Evolutionary conservation across 768 basidiomycete genomes (phyloP), one percentile per base, ranked within the genome.

Genomic region (Termitomyces bulborhizus): DNA sequence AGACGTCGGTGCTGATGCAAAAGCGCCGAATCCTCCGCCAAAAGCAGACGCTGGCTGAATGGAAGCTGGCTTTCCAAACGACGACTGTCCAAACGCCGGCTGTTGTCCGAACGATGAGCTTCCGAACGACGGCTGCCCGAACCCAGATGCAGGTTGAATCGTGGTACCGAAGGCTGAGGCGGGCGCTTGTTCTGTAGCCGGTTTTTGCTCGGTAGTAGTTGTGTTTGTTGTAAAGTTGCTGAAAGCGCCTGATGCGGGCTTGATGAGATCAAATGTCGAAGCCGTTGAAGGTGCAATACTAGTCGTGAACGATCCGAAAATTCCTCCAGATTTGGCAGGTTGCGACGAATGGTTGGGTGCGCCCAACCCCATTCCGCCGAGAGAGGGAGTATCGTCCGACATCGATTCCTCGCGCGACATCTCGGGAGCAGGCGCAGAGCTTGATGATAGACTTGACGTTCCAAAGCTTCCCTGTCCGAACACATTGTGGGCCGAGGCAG

Each of bases 391-490:
- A 16, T 71, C 61, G 57, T 76, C 76, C 1, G 74, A 70, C 78
- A 79, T 79, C 1, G 78, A 77, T 9, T 71, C 76, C 60, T 79
- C 78, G 34, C 75, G 70, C 4, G 74, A 71, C 58, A 78, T 74
- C 32, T 67, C 61, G 6, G 57, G 53, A 29, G 52, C 43, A 8
- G 57, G 9, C 34, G 57, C 16, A 53, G 63, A 51, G n/a, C 57
- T 50, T 13, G 60, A 47, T 13, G 65, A 37, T 6, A 63, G 21
- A 29, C 57, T 52, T 24, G 59, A 36, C 51, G 62, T 47, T 13
- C 63, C 66, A 50, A 71, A 68, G 49, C 60, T 58, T 8, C 62
- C 48, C 53, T 71, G 68, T 15, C 70, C 67, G 54, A 74, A 73
- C 1, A 53, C 55, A 51, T 59, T 65, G 3, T 58, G 46, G 11